phyloP scores from a whole-genome alignment of 805 yeast species.

The Candida patagonica region DNA sequence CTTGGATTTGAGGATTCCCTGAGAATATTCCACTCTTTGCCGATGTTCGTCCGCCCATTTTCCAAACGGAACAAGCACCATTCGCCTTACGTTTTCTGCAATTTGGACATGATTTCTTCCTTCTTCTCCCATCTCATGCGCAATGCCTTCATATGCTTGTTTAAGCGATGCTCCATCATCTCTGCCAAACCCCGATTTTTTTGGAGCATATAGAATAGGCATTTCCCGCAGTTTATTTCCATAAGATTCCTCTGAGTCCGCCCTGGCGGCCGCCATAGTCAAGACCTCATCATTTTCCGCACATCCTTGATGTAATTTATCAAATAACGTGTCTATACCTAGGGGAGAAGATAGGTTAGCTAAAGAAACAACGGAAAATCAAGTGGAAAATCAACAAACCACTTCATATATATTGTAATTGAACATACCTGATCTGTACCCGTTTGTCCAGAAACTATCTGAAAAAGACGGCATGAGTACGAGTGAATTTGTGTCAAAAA shows the following conservation, averaged over 20 bases:
- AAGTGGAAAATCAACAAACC: no score
- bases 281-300: slow-evolving; percentile 63
- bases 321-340: slow-evolving; percentile 30
- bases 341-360: slow-evolving; percentile 3
- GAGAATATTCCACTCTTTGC: slow-evolving; percentile 54
- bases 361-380: background rate
- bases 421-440: slow-evolving; percentile 42
- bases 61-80: slow-evolving; percentile 62
- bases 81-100: slow-evolving; percentile 48
- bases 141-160: slow-evolving; percentile 50
- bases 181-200: slow-evolving; percentile 35
- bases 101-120: slow-evolving; percentile 51
- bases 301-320: slow-evolving; percentile 42
- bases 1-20: slow-evolving; percentile 41
- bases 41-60: slow-evolving; percentile 70
- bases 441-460: slow-evolving; percentile 70
- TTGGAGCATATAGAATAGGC: slow-evolving; percentile 30
- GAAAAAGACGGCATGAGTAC: slow-evolving; percentile 51
- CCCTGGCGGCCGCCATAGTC: slow-evolving; percentile 53
- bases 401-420: background rate
- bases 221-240: slow-evolving; percentile 46
- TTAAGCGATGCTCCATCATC: slow-evolving; percentile 62
- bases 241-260: slow-evolving; percentile 61
- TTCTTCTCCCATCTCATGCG: slow-evolving; percentile 45
- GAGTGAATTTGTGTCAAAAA: no score